Base-by-base conservation (phyloP, 331 rosid genomes). In the Rosa hybrid region DNA sequence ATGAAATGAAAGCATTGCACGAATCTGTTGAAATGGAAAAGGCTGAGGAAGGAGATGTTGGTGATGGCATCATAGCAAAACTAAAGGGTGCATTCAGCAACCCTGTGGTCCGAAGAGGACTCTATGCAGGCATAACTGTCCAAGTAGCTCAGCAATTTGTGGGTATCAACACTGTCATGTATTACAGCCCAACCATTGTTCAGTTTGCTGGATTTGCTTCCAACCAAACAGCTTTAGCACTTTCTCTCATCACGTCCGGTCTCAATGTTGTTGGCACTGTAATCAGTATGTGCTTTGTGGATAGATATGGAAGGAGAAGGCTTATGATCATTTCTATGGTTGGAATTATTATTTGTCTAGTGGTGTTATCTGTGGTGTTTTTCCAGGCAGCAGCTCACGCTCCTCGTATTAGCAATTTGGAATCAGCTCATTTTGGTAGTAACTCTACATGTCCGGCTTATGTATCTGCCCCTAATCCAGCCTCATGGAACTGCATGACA, bases 171-270 rank as follows among this genome's bases (percentile, higher is more conserved):
- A 90, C 97, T 0, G 91, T 94, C 83, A 89, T 94, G 97, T 94
- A 94, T 56, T 92, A 92, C 90, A 89, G 94, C 75, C 98, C 98
- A 18, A 92, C 90, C 45, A 94, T 94, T n/a, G 90, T 94, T 81
- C 98, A 94, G 72, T 86, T 90, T 71, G 97, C 97, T 0, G 98
- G 98, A 17, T 89, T 84, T 70, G 96, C 98, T 49, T 89, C 94
- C 3, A 94, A 94, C 27, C 86, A 85, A 50, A 91, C 92, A 0
- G 98, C 98, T 13, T 81, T 94, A 14, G 97, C 94, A 13, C 92
- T 94, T 8, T 94, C 98, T 73, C 94, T 94, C 3, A 39, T 91
- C 72, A 91, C 97, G 70, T 86, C 98, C 6, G 92, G 97, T 48
- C 84, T 94, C 51, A 94, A 94, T 3, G 84, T 88, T 1, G 83